phyloP scores from a whole-genome alignment of 2,329 filamentous ascomycete genomes.

The Botrytis medusae region DNA sequence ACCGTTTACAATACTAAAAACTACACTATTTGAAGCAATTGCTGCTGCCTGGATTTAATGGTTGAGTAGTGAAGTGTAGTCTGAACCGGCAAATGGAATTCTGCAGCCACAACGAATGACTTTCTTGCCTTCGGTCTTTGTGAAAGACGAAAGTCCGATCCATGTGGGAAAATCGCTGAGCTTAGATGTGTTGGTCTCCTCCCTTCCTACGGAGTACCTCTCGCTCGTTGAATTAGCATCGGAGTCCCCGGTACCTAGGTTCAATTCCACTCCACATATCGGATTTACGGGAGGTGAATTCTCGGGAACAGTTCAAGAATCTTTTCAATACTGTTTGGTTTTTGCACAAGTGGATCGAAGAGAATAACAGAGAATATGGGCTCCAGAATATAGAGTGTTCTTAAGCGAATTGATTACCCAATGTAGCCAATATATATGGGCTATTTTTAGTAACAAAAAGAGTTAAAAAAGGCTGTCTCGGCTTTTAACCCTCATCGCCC shows the following conservation, averaged over 20 bases:
- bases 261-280: conserved; percentile 10
- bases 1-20: not conserved
- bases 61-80: not conserved
- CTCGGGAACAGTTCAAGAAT: conserved; percentile 3
- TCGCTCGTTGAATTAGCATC: not conserved
- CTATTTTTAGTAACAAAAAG: conserved; percentile 9
- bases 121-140: not conserved
- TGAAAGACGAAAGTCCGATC: not conserved
- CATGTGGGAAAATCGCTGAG: not conserved
- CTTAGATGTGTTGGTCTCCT: not conserved
- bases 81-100: not conserved
- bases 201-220: not conserved
- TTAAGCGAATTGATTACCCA: not conserved
- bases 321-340: not conserved
- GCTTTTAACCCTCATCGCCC: not conserved
- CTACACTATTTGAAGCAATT: not conserved
- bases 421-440: not conserved
- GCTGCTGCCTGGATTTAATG: not conserved
- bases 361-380: not conserved
- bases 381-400: not conserved
- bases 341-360: not conserved
- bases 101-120: conserved; percentile 7
- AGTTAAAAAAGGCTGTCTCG: not conserved
- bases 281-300: conserved; percentile 2
- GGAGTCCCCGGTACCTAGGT: not conserved